These are phyloP conservation scores for Aspergillus intermedius DNA, from an alignment of 2,329 filamentous ascomycete genomes.

Conservation along the genomic window DNA sequence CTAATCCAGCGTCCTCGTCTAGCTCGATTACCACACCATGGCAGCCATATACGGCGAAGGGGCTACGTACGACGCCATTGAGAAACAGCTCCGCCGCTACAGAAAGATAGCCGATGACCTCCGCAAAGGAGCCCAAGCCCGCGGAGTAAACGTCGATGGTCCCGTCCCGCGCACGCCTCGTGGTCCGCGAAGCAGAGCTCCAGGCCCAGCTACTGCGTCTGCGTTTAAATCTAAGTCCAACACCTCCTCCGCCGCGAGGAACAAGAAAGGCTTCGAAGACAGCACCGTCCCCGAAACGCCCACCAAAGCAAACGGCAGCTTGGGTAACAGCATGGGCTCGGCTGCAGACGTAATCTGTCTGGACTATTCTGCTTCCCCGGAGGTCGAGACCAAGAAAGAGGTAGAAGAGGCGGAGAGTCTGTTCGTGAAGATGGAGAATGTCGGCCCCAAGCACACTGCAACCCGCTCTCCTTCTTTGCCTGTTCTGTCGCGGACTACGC, in stretches of 20 bases:
- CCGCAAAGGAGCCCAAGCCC: conserved; percentile 16
- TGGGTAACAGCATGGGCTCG: not conserved
- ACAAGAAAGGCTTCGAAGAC: not conserved
- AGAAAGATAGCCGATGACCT: conserved; percentile 37
- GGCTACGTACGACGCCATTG: conserved; percentile 44
- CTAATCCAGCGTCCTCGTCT: not conserved
- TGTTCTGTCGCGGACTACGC: no score
- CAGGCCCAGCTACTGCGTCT: conserved; percentile 7
- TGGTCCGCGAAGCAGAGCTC: conserved; percentile 10
- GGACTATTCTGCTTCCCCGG: conserved; percentile 4
- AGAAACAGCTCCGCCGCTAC: conserved; percentile 41
- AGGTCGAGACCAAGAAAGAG: conserved; percentile 4
- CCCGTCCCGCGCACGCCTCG: conserved; percentile 12
- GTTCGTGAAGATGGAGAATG: not conserved
- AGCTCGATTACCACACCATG: conserved; percentile 43
- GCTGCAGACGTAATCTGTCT: conserved; percentile 12
- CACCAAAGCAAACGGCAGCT: not conserved
- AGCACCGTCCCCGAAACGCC: conserved; percentile 2
- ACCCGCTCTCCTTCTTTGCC: not conserved
- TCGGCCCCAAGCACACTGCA: not conserved
- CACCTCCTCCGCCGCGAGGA: no score
- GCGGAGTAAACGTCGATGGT: conserved; percentile 4
- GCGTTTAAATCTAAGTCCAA: conserved; percentile 1
- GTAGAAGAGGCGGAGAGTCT: not conserved
- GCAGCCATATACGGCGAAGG: conserved; percentile 41